Evolutionary conservation across 305 asterid genomes (phyloP).

Genomic region (Fraxinus sp.): DNA sequence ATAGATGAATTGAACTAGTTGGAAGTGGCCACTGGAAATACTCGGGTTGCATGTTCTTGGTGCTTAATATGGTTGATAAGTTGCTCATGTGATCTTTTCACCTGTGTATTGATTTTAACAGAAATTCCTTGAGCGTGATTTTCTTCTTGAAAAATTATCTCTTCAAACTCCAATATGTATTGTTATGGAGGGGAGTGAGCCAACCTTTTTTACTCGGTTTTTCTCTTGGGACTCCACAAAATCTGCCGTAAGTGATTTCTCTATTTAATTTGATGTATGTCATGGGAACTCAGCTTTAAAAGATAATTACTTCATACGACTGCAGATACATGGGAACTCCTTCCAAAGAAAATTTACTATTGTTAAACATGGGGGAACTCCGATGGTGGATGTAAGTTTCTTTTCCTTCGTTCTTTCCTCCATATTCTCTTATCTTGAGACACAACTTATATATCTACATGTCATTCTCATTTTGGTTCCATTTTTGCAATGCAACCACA

Average conservation of each 20-base stretch:
- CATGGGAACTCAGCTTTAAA: not conserved
- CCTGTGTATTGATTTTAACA: constrained; percentile 30
- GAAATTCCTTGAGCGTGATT: constrained; percentile 67
- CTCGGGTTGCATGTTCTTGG: not conserved
- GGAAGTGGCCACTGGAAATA: not conserved
- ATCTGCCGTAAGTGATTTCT: constrained; percentile 52
- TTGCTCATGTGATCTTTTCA: constrained; percentile 4
- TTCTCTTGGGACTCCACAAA: constrained; percentile 81
- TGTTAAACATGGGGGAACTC: constrained; percentile 53
- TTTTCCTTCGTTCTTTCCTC: constrained; percentile 12
- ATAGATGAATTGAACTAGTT: not conserved
- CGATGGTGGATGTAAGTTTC: constrained; percentile 57
- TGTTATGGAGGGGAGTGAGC: constrained; percentile 83
- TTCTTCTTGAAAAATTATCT: constrained; percentile 50
- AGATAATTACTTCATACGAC: constrained; percentile 18
- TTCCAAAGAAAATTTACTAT: constrained; percentile 75
- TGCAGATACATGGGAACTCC: constrained; percentile 82
- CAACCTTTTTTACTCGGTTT: constrained; percentile 71
- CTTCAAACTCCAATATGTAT: constrained; percentile 61
- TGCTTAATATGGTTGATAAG: constrained; percentile 8
- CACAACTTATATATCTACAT: not conserved
- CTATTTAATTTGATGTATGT: constrained; percentile 14
- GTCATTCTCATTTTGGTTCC: not conserved
- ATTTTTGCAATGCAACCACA: not conserved
- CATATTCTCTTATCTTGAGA: not conserved